Percentiles rank a stretch among this genome's conserved stretches.
phyloP scores from a whole-genome alignment of 345 rosid genomes.

The Camelina sativa region DNA sequence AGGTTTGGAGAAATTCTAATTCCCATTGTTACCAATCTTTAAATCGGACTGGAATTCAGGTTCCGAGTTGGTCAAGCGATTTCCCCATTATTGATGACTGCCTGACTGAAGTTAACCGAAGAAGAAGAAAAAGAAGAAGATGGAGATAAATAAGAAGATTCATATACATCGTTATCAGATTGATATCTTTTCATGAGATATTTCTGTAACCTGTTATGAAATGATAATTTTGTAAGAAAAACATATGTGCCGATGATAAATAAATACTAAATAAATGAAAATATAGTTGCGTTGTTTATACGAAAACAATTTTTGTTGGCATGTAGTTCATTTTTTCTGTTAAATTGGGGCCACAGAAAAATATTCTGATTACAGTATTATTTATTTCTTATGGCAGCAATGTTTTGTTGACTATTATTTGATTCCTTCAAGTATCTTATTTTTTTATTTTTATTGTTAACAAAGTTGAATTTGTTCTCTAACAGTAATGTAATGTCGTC shows the following conservation, averaged over 20 bases:
- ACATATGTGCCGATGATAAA: neutral
- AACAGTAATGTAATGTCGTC: neutral
- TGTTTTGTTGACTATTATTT: neutral
- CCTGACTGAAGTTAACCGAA: no score
- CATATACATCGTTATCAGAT: no score
- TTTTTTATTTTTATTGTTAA: neutral
- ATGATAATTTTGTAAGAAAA: no score
- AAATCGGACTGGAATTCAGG: no score
- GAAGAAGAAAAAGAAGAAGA: no score
- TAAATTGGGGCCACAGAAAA: neutral
- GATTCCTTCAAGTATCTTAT: slow-evolving; percentile 12
- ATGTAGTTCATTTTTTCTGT: no score
- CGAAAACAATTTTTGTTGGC: neutral
- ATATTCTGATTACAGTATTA: neutral
- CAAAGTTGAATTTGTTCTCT: neutral
- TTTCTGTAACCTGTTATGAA: neutral
- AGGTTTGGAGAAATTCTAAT: neutral
- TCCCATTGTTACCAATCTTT: neutral
- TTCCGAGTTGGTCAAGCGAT: no score
- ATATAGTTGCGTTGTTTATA: neutral
- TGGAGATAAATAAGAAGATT: no score
- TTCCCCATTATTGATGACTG: no score
- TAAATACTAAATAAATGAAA: neutral
- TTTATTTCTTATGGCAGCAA: neutral
- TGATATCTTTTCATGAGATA: neutral